Evolutionary conservation across 2,329 filamentous ascomycete genomes (phyloP).

Genomic region (Penicillium vulpinum): DNA sequence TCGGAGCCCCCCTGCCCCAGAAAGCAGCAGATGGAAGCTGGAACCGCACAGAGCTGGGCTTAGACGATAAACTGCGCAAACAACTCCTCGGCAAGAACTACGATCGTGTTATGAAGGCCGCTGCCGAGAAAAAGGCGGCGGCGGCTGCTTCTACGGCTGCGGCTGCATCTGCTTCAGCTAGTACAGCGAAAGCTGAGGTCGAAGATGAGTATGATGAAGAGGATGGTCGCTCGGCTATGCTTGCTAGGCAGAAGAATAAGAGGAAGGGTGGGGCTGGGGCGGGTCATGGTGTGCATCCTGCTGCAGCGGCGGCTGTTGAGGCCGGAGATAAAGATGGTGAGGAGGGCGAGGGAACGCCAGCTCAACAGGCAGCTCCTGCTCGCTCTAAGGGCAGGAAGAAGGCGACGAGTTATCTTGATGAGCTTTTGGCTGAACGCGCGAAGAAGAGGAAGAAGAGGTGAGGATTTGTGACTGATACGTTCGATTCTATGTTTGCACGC

Average conservation of each 20-base stretch:
- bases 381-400: slow-evolving; percentile 38
- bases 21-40: slow-evolving; percentile 42
- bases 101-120: slow-evolving; percentile 41
- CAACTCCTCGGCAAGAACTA: slow-evolving; percentile 48
- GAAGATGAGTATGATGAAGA: slow-evolving; percentile 43
- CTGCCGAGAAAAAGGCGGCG: slow-evolving; percentile 8
- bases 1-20: slow-evolving; percentile 50
- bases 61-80: slow-evolving; percentile 48
- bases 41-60: slow-evolving; percentile 42
- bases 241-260: slow-evolving; percentile 32
- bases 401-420: slow-evolving; percentile 55
- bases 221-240: slow-evolving; percentile 44
- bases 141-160: slow-evolving; percentile 26
- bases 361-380: slow-evolving; percentile 8
- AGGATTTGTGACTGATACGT: slow-evolving; percentile 6
- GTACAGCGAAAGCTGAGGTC: not conserved
- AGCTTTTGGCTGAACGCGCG: slow-evolving; percentile 48
- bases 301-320: not conserved
- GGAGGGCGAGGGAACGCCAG: slow-evolving; percentile 4
- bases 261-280: slow-evolving; percentile 10
- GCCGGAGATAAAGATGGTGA: slow-evolving; percentile 2
- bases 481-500: not conserved
- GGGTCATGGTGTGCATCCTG: slow-evolving; percentile 1
- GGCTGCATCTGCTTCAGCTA: slow-evolving; percentile 13
- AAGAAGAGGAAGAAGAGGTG: slow-evolving; percentile 53